Percentiles rank a stretch among this genome's conserved stretches.
Evolutionary conservation across 2,329 filamentous ascomycete genomes (phyloP).

Genomic region (Aureobasidium subglaciale): DNA sequence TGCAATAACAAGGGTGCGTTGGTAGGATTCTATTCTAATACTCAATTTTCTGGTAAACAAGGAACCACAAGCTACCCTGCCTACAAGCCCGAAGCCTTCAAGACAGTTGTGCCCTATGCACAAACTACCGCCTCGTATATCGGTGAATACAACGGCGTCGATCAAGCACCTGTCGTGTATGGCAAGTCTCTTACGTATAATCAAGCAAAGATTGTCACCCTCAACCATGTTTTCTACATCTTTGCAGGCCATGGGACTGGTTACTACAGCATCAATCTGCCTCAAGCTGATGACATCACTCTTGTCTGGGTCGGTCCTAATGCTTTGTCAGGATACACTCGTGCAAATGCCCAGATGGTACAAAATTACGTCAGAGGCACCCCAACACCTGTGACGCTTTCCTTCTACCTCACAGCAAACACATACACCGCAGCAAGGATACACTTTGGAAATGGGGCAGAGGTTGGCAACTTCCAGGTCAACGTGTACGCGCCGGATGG

Average conservation of each 20-base stretch:
- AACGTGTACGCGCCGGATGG: slow-evolving; percentile 13
- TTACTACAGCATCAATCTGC: slow-evolving; percentile 22
- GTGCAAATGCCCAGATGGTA: slow-evolving; percentile 18
- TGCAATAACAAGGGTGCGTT: slow-evolving; percentile 9
- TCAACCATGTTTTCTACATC: slow-evolving; percentile 17
- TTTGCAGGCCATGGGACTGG: slow-evolving; percentile 18
- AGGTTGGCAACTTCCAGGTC: not conserved
- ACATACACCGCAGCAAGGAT: slow-evolving; percentile 12
- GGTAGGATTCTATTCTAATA: slow-evolving; percentile 1
- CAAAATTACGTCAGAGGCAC: not conserved
- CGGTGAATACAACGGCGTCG: not conserved
- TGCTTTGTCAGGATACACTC: slow-evolving; percentile 21
- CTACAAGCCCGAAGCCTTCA: slow-evolving; percentile 13
- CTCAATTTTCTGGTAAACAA: slow-evolving; percentile 8
- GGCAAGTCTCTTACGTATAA: not conserved
- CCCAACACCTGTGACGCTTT: not conserved
- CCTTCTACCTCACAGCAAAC: slow-evolving; percentile 13
- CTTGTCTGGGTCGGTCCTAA: slow-evolving; percentile 23
- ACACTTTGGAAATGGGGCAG: slow-evolving; percentile 9
- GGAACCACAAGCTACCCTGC: slow-evolving; percentile 4
- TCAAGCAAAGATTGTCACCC: not conserved
- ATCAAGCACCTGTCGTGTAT: not conserved
- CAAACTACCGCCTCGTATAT: slow-evolving; percentile 12
- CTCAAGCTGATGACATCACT: slow-evolving; percentile 21
- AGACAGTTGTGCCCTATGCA: not conserved